These are phyloP conservation scores for Fusarium sp. DNA, from an alignment of 2,329 filamentous ascomycete genomes.

Conservation along the genomic window DNA sequence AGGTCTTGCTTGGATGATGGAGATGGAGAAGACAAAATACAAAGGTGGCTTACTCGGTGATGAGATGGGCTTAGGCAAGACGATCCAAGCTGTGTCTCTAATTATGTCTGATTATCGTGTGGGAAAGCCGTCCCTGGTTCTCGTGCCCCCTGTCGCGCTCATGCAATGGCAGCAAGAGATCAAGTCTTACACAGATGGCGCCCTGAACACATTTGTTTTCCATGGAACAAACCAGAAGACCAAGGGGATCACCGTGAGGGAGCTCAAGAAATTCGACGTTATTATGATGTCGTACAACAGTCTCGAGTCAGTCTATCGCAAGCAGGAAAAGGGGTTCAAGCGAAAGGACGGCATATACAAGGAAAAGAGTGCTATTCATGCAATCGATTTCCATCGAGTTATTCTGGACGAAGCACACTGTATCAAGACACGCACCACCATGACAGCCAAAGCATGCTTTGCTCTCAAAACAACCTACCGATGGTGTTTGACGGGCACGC, in stretches of 20 bases:
- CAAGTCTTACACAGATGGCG: constrained; percentile 82
- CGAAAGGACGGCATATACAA: constrained; percentile 83
- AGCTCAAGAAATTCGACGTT: constrained; percentile 85
- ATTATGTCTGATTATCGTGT: constrained; percentile 98
- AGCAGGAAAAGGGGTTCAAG: constrained; percentile 89
- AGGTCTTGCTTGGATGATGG: constrained; percentile 92
- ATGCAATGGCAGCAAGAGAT: constrained; percentile 96
- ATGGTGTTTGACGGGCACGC: constrained; percentile 95
- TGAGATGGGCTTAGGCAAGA: constrained; percentile 99
- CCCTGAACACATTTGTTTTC: constrained; percentile 88
- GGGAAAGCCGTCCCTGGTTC: constrained; percentile 82
- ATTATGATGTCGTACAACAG: constrained; percentile 98
- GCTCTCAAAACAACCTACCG: constrained; percentile 87
- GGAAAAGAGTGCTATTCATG: constrained; percentile 81
- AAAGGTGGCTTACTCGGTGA: constrained; percentile 92
- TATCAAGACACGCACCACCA: constrained; percentile 89
- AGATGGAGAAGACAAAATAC: constrained; percentile 86
- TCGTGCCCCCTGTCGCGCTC: constrained; percentile 90
- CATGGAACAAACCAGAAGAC: constrained; percentile 87
- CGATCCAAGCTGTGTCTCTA: constrained; percentile 95
- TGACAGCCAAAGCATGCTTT: constrained; percentile 95
- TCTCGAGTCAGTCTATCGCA: constrained; percentile 90
- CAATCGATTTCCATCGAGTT: constrained; percentile 86
- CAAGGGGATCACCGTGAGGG: constrained; percentile 77
- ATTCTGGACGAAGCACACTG: constrained; percentile 96